A percentile compares a stretch with the other conserved stretches of the same genome.
phyloP scores from a whole-genome alignment of 2,329 filamentous ascomycete genomes.

The Aspergillus oerlinghausenensis region DNA sequence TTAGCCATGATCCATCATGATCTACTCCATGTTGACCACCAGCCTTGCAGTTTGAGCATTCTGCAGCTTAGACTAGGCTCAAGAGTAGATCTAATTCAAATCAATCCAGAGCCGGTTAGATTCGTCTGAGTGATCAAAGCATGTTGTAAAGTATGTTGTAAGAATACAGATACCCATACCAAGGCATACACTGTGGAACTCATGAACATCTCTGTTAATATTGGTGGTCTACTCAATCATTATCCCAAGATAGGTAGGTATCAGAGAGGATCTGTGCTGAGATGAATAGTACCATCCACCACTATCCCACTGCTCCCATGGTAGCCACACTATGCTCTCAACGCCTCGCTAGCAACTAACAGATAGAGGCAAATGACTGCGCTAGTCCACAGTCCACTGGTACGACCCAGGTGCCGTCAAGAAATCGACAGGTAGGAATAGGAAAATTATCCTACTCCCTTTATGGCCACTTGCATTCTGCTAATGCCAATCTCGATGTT shows the following conservation, averaged over 20 bases:
- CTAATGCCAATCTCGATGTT: conserved; percentile 11
- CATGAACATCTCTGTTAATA: not conserved
- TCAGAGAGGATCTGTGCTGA: too few relatives aligned
- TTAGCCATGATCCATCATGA: conserved; percentile 23
- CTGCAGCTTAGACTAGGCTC: not conserved
- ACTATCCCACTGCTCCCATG: too few relatives aligned
- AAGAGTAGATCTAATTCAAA: not conserved
- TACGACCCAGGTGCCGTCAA: not conserved
- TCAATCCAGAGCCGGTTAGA: not conserved
- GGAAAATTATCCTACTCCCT: conserved; percentile 8
- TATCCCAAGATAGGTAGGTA: not conserved
- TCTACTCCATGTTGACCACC: not conserved
- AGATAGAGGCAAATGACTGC: not conserved
- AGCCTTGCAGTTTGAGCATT: not conserved
- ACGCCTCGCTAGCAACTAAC: not conserved
- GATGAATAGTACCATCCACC: too few relatives aligned
- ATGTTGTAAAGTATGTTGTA: not conserved
- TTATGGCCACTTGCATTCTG: conserved; percentile 22
- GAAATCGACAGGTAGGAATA: not conserved
- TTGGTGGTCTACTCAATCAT: not conserved
- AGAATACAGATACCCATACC: not conserved
- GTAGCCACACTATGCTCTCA: not conserved
- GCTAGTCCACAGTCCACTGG: not conserved
- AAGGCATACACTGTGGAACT: not conserved
- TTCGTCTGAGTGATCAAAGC: not conserved